Base-by-base conservation (phyloP, 2,329 filamentous ascomycete species). In the Curvularia verruculosa region DNA sequence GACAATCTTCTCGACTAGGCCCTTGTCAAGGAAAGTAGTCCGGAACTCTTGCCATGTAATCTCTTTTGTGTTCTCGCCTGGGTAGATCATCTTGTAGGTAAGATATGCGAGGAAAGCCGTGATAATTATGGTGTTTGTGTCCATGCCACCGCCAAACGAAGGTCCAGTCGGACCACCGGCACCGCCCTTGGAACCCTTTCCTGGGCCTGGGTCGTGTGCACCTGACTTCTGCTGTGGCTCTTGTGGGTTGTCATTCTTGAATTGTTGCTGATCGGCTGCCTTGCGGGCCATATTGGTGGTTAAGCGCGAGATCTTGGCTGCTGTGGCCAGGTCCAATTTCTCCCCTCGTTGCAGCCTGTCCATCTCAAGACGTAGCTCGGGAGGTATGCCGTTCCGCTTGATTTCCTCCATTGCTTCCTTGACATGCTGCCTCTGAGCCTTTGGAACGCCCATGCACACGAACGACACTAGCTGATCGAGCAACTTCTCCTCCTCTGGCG, bases 11-110 rank as follows among this genome's bases (percentile, higher is more conserved):
- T 97, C 91, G 19, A 99, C 93, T 23, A 99, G 84, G 7, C 95
- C 95, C 82, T 96, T 97, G 79, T 97, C 92, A 59, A 99, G 83
- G 82, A 96, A 98, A 29, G 92, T 95, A 67, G 87, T 93, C 61
- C 91, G 84, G 79, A 99, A 91, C 79, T 99, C 95, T 79, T 99
- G 93, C 91, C 92, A 99, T 53, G 95, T 98, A 57, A 99, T 97
- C 74, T 99, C 94, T 70, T 87, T 83, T 53, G 80, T 82, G 60
- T 82, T 83, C 61, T 90, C 87, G 19, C 84, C 83, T 3, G 88
- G 88, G 56, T 91, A 83, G 54, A 94, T 79, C 62, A 85, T 82
- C 54, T 84, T 81, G 75, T 72, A 75, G 46, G 87, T 73, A 53
- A 89, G 80, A 71, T 87, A 90, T 10, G 85, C 79, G 31, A 88